Evolutionary conservation across 164 flowering plant species (phyloP), one percentile per base, ranked within the genome.

Genomic region (Amborella trichopoda): DNA sequence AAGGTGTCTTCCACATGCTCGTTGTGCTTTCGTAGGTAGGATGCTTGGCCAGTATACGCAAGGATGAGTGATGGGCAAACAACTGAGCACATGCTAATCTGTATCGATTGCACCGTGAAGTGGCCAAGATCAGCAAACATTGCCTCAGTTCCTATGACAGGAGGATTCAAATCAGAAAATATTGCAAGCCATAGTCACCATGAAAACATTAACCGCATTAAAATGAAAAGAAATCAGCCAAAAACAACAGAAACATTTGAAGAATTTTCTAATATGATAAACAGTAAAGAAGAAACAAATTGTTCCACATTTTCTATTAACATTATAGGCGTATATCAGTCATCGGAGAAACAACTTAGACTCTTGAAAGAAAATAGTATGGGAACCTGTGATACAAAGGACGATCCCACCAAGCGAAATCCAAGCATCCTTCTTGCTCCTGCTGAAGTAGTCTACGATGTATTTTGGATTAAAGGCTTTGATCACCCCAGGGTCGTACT

Each of bases 101-200:
- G 90, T 19, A 80, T 72, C 0, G 93, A 75, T 30, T 53, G 59
- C 17, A 83, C 96, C 0, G 69, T 58, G 54, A 86, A 86, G 50
- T 82, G 93, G 0, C 82, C 93, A 26, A 86, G 62, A 57, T 86
- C 93, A 0, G 86, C 93, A 57, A 78, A 82, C 41, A 82, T 10
- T 17, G 95, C 95, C 50, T 82, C 93, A 4, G 82, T 65, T 53
- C 91, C 88, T 73, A 71, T 54, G 13, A 22, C n/a, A n/a, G n/a
- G n/a, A n/a, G n/a, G n/a, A n/a, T n/a, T n/a, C n/a, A n/a, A n/a
- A n/a, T n/a, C n/a, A n/a, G n/a, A n/a, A n/a, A n/a, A n/a, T n/a
- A n/a, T n/a, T n/a, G n/a, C n/a, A n/a, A n/a, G n/a, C n/a, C n/a
- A n/a, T n/a, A n/a, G n/a, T n/a, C n/a, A n/a, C n/a, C n/a, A n/a